Evolutionary conservation across 495 filamentous ascomycete species (phyloP).

Genomic region (Aspergillus taichungensis): DNA sequence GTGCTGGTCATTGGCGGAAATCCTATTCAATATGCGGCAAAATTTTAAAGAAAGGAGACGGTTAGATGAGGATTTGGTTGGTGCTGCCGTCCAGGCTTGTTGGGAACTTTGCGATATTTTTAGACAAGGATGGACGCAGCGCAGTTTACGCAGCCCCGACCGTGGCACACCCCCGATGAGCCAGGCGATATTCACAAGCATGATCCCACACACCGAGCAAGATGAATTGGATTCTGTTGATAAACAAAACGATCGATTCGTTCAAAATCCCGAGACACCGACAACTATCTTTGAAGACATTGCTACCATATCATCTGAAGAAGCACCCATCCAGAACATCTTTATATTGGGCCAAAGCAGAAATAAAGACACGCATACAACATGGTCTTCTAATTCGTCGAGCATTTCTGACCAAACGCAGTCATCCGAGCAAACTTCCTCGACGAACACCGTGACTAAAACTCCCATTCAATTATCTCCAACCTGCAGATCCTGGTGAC

Average conservation of each 20-base stretch:
- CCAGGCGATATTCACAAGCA: conserved; percentile 60
- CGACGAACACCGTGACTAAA: conserved; percentile 62
- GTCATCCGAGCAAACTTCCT: conserved; percentile 60
- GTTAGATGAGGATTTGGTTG: conserved; percentile 72
- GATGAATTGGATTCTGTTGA: conserved; percentile 21
- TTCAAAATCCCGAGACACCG: conserved; percentile 67
- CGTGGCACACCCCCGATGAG: conserved; percentile 77
- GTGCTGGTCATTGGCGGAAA: conserved; percentile 87
- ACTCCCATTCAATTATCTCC: conserved; percentile 54
- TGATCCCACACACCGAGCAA: conserved; percentile 38
- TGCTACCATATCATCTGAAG: conserved; percentile 63
- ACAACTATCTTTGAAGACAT: conserved; percentile 91
- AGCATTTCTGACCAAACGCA: conserved; percentile 64
- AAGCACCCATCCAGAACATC: conserved; percentile 72
- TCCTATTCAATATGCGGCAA: conserved; percentile 87
- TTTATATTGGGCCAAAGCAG: conserved; percentile 64
- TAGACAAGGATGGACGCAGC: conserved; percentile 84
- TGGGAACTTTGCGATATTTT: conserved; percentile 95
- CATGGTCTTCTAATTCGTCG: conserved; percentile 70
- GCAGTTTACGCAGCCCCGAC: conserved; percentile 75
- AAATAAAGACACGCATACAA: conserved; percentile 26
- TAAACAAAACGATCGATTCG: conserved; percentile 12
- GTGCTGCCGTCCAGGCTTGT: conserved; percentile 82
- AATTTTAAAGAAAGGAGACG: conserved; percentile 63
- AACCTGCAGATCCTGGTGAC: conserved; percentile 66